Percentiles rank a stretch among this genome's conserved stretches.
These are phyloP conservation scores for Aspergillus bertholletiae DNA, from an alignment of 495 filamentous ascomycete species.

Conservation along the genomic window DNA sequence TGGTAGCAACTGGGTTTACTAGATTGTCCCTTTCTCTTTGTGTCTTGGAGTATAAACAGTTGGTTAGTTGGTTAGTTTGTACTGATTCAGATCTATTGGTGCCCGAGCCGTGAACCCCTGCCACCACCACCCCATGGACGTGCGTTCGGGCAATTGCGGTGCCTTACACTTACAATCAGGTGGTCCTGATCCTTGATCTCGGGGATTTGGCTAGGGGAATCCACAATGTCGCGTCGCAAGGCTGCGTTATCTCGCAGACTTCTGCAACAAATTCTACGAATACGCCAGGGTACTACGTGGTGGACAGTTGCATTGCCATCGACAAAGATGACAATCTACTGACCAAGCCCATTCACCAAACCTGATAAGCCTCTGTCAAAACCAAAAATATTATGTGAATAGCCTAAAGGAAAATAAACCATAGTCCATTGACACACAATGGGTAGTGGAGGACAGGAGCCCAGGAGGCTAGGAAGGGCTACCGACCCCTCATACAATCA, in stretches of 20 bases:
- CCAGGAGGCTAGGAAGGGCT: background rate
- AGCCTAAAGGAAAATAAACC: background rate
- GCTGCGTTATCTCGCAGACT: conserved; percentile 8
- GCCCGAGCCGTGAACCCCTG: background rate
- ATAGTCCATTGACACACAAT: background rate
- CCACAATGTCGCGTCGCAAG: background rate
- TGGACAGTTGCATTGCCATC: background rate
- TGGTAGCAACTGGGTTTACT: background rate
- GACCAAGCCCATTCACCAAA: background rate
- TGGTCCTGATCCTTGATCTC: background rate
- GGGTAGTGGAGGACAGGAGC: background rate
- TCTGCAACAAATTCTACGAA: conserved; percentile 9
- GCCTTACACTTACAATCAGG: background rate
- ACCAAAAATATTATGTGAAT: background rate
- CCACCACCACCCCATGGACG: background rate
- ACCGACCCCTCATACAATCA: background rate
- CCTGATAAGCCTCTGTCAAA: background rate
- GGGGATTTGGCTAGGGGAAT: background rate
- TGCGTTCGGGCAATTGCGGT: background rate
- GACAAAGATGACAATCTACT: background rate
- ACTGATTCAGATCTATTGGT: background rate
- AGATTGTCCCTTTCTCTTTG: background rate
- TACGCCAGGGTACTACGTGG: background rate
- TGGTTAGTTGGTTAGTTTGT: background rate
- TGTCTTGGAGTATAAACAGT: background rate